Evolutionary conservation across 495 filamentous ascomycete species (phyloP), one percentile per base, ranked within the genome.

Genomic region (Delitschia confertaspora): DNA sequence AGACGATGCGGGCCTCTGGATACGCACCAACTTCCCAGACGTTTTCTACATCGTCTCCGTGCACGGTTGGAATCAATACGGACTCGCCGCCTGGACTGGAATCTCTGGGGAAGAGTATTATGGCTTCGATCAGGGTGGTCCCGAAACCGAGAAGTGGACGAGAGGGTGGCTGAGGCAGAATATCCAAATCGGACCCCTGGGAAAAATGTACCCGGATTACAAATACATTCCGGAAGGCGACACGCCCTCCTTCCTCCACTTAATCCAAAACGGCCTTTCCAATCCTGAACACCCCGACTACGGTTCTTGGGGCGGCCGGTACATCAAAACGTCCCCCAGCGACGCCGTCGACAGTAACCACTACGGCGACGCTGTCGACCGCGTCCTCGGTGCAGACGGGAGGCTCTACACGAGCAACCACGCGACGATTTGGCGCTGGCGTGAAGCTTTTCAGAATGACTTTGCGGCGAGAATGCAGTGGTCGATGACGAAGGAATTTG

Each of bases 371-470:
- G 55, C 62, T 0, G 59, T 57, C 8, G 70, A 73, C 49, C 31
- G 50, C 3, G 66, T 68, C 0, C 33, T 61, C 9, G 69, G 69
- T 6, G 41, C 37, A 27, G 61, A 71, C 47, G 64, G 62, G 4
- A 48, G 51, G 25, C 57, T 30, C 8, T 56, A 65, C 42, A 61
- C 45, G 6, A 61, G 60, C 13, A 74, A 68, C 46, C 65, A 68
- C 16, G 69, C 69, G 0, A 69, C 69, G 1, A 67, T 71, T 38
- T 74, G 69, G 69, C 56, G 70, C 11, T 74, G 68, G 70, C 40
- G 68, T 10, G 57, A 64, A 41, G 67, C 66, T 0, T 70, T 63
- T 42, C 67, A 72, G 50, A 66, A 65, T 39, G 69, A 74, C 44
- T 69, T 74, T 31, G 69, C 68, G 0, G 69, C 69, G 6, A 56